phyloP scores from a whole-genome alignment of 805 yeast genomes.

The Trichomonascus vanleenenianus region DNA sequence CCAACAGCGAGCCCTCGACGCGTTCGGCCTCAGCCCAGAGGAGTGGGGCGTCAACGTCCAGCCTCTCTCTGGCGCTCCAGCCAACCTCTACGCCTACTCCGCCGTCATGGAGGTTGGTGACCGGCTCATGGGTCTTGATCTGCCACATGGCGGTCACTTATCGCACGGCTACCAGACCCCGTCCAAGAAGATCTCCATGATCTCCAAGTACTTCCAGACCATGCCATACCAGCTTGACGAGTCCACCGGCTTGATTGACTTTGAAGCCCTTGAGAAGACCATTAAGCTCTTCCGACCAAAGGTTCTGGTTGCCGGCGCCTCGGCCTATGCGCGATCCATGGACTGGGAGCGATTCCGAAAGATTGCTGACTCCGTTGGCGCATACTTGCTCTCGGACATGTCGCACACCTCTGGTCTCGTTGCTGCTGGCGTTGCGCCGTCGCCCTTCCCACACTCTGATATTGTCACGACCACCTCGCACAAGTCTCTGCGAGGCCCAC shows the following conservation, averaged over 20 bases:
- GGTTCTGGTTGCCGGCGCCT: constrained; percentile 92
- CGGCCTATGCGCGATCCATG: constrained; percentile 86
- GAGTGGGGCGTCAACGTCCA: constrained; percentile 98
- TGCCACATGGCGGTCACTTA: constrained; percentile 98
- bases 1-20: constrained; percentile 83
- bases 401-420: constrained; percentile 96
- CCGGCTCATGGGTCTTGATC: constrained; percentile 92
- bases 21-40: constrained; percentile 65
- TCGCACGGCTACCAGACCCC: constrained; percentile 96
- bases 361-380: constrained; percentile 89
- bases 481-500: constrained; percentile 96
- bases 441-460: constrained; percentile 91
- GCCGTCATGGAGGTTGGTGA: constrained; percentile 86
- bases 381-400: constrained; percentile 90
- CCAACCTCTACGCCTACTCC: constrained; percentile 86
- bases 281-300: constrained; percentile 90
- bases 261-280: constrained; percentile 74
- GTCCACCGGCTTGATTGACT: constrained; percentile 85
- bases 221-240: constrained; percentile 93
- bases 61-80: constrained; percentile 93
- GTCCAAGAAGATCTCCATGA: constrained; percentile 78
- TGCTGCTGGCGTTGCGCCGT: constrained; percentile 88
- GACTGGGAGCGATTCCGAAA: constrained; percentile 86
- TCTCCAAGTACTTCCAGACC: constrained; percentile 92
- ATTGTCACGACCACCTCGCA: constrained; percentile 97